Evolutionary conservation across 192 early-diverging fungal species (phyloP), one percentile per base, ranked within the genome.

Genomic region (Rhizophlyctis rosea): DNA sequence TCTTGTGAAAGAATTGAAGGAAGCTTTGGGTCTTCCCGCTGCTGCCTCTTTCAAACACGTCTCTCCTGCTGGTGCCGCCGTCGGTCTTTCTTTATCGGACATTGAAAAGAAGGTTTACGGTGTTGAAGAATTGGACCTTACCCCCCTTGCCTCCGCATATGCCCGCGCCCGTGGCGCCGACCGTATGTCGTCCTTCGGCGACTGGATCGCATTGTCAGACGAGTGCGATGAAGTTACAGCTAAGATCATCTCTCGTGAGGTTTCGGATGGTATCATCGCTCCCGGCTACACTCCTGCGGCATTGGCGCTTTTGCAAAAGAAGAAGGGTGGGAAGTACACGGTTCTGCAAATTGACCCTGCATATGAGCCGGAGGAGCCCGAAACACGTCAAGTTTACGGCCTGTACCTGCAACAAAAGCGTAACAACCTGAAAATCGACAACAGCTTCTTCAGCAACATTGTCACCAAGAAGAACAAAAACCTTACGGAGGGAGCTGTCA

Each of bases 1-100:
- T 30, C 81, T 99, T 56, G 96, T 99, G 66, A 98, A 98, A 84
- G 96, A 98, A 70, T 87, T 98, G 33, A 83, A 86, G 59, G 65
- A 78, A 48, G 92, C 95, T 24, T 81, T 91, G 5, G 84, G 85
- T n/a, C 70, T 95, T 54, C 88, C 96, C 34, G 96, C 96, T 32
- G 95, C 95, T 50, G 95, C 95, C 50, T 97, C 93, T 36, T 99
- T 99, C 87, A 98, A 99, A 81, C 96, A 99, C 71, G 95, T 97
- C 34, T 95, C 92, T 33, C 96, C 96, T 28, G 96, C 96, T 50
- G 96, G 96, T 66, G 96, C 95, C 33, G 95, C 96, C 50, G 89
- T 99, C 54, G 95, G 88, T 23, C 74, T 89, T 24, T 87, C 90
- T 3, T 76, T 99, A 36, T 66, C 72, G 24, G 89, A 86, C 25